Conservation (phyloP, 306 rosid species). For the Malus asiatica region DNA sequence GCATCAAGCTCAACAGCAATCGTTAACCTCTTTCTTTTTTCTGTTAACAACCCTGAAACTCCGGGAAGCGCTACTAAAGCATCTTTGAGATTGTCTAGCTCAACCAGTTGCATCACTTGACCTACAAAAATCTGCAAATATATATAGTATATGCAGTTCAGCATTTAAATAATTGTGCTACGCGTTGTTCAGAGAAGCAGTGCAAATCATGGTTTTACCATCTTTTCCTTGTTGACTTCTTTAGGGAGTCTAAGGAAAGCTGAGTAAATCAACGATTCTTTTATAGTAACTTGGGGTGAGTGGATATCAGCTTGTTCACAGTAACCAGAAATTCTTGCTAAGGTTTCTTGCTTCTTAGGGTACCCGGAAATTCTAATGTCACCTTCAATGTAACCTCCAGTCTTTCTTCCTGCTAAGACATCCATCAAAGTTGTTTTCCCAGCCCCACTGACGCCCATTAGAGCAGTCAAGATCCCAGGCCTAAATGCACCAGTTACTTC, state of each 20-base stretch:
- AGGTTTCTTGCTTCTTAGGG: constrained; percentile 95
- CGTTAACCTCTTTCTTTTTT: constrained; percentile 84
- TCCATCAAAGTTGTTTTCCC: constrained; percentile 99
- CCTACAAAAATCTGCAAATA: constrained; percentile 69
- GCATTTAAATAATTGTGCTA: background rate
- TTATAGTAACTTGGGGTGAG: constrained; percentile 90
- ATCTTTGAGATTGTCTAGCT: constrained; percentile 66
- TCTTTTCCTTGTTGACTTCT: constrained; percentile 73
- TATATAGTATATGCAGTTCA: background rate
- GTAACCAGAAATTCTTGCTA: constrained; percentile 94
- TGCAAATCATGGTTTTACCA: constrained; percentile 33
- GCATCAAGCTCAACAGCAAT: constrained; percentile 98
- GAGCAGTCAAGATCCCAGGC: constrained; percentile 92
- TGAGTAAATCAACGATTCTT: constrained; percentile 83
- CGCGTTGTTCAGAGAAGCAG: background rate
- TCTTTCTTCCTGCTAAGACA: constrained; percentile 94
- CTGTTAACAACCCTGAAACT: constrained; percentile 86
- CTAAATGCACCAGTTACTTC: constrained; percentile 79
- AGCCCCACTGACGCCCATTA: constrained; percentile 98
- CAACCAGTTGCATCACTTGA: constrained; percentile 92
- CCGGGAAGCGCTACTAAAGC: constrained; percentile 96
- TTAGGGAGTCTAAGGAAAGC: constrained; percentile 96
- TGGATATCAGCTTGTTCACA: constrained; percentile 98
- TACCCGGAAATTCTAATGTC: constrained; percentile 82
- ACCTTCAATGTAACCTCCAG: constrained; percentile 89